Base-by-base conservation (phyloP, 2,329 filamentous ascomycete species). In the Elsinoe fawcettii region DNA sequence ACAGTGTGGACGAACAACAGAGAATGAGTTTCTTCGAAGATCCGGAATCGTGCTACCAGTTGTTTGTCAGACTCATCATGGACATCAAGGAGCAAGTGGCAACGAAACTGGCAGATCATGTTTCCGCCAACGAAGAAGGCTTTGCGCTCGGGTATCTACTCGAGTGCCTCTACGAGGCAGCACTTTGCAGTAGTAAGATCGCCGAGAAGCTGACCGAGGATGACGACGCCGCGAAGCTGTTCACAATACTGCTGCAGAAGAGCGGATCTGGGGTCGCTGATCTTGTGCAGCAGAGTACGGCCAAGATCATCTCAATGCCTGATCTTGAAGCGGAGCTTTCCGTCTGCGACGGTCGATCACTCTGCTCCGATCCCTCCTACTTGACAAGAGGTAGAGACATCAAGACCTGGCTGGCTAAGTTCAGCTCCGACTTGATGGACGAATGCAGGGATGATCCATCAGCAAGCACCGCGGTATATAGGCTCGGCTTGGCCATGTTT, bases 111-210 rank as follows among this genome's bases (percentile, higher is more conserved):
- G 27, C 5, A 12, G n/a, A 32, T 32, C 8, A 16, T 9, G 11
- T 32, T 12, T 20, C 11, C 5, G 2, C 9, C 7, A 27, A 16
- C 6, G 46, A 32, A 5, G 46, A 18, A 32, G 9, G 23, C 6
- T 5, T 37, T 9, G 32, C 49, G 8, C 16, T 53, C 11, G 16
- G 16, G 2, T 7, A 25, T 23, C 49, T 53, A 1, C 22, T 53
- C n/a, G 32, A 37, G 5, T 53, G 30, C 8, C 49, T 53, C 16
- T 53, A 53, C 14, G 49, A 53, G 49, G 20, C 18, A 18, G 49
- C 49, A 18, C 49, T 53, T 6, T 53, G 49, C 22, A 37, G 18
- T 39, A 32, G 39, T 53, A 53, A 53, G 49, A 39, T 53, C 49
- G 30, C 32, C 2, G 49, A 36, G 16, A 39, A 37, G 12, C 32